Percentiles rank a stretch among this genome's conserved stretches.
Conservation (phyloP, 2,329 filamentous ascomycete species). For the Talaromyces sp. region DNA sequence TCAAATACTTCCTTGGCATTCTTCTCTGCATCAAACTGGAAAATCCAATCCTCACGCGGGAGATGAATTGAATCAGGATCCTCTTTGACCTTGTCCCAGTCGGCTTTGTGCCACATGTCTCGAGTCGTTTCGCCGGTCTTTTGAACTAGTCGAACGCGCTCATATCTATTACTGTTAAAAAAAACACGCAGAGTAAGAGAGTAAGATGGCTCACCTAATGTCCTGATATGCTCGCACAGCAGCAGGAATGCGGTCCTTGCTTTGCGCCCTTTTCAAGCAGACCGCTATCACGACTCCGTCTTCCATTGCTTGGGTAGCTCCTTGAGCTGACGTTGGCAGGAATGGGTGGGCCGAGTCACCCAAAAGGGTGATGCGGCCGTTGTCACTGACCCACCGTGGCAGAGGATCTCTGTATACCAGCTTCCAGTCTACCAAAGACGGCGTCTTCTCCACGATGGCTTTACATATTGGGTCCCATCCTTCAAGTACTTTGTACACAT, state of each 20-base stretch:
- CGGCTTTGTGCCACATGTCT: slow-evolving; percentile 50
- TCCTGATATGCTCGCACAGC: slow-evolving; percentile 43
- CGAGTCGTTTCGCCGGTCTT: slow-evolving; percentile 44
- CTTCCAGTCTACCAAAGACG: slow-evolving; percentile 26
- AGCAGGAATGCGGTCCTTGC: slow-evolving; percentile 29
- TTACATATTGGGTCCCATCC: slow-evolving; percentile 47
- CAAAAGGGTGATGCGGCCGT: slow-evolving; percentile 27
- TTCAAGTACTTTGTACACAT: slow-evolving; percentile 48
- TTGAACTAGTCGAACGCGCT: slow-evolving; percentile 44
- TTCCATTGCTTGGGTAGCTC: slow-evolving; percentile 39
- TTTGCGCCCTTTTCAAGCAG: slow-evolving; percentile 17
- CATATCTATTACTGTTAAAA: slow-evolving; percentile 29
- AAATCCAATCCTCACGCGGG: slow-evolving; percentile 45
- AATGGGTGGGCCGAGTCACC: slow-evolving; percentile 37
- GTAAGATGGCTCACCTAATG: slow-evolving; percentile 21
- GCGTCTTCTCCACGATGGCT: slow-evolving; percentile 37
- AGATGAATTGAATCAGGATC: slow-evolving; percentile 40
- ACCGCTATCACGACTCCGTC: slow-evolving; percentile 37
- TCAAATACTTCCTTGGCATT: slow-evolving; percentile 40
- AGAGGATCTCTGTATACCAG: slow-evolving; percentile 24
- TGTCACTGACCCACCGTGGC: slow-evolving; percentile 20
- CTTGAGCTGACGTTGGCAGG: slow-evolving; percentile 41
- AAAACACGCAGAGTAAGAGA: background rate
- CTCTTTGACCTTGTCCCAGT: slow-evolving; percentile 43
- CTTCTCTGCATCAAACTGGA: slow-evolving; percentile 46